Conservation (phyloP, 805 yeast genomes). For the Cyberlindnera mycetangii region DNA sequence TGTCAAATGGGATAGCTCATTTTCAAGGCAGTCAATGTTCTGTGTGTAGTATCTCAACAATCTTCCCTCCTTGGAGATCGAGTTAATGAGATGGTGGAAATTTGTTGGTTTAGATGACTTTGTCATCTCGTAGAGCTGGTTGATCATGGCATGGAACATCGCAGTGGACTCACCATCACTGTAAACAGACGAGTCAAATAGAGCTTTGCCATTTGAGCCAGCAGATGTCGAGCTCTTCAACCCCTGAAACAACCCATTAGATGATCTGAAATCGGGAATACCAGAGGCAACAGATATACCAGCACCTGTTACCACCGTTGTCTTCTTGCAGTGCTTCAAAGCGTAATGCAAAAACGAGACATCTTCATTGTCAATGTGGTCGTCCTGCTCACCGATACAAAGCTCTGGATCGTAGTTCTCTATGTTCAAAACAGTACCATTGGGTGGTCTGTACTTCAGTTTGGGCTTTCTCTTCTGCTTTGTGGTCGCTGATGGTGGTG, state of each 20-base stretch:
- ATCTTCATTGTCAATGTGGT: constrained; percentile 35
- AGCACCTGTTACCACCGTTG: constrained; percentile 79
- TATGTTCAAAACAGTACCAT: constrained; percentile 43
- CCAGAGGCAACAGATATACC: constrained; percentile 91
- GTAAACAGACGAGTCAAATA: constrained; percentile 80
- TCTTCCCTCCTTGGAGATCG: constrained; percentile 58
- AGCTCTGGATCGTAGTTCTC: constrained; percentile 23
- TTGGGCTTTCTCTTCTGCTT: constrained; percentile 40
- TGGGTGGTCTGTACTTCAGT: constrained; percentile 43
- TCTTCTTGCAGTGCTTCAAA: constrained; percentile 49
- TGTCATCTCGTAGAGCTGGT: constrained; percentile 54
- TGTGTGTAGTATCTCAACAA: constrained; percentile 79
- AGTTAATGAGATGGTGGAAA: constrained; percentile 65
- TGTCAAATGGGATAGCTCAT: constrained; percentile 45
- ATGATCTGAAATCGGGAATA: constrained; percentile 83
- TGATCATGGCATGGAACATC: constrained; percentile 73
- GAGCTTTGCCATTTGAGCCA: constrained; percentile 53
- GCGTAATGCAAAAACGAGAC: constrained; percentile 51
- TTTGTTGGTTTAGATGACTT: constrained; percentile 61
- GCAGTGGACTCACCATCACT: constrained; percentile 56
- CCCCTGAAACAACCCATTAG: constrained; percentile 69
- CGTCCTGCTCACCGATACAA: constrained; percentile 33
- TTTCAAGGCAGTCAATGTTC: constrained; percentile 81
- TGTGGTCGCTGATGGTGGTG: too few relatives aligned
- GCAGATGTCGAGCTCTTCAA: constrained; percentile 39